A percentile compares a stretch with the other conserved stretches of the same genome.
phyloP scores from a whole-genome alignment of 176 grass and related monocot species.

The Juncus effusus region DNA sequence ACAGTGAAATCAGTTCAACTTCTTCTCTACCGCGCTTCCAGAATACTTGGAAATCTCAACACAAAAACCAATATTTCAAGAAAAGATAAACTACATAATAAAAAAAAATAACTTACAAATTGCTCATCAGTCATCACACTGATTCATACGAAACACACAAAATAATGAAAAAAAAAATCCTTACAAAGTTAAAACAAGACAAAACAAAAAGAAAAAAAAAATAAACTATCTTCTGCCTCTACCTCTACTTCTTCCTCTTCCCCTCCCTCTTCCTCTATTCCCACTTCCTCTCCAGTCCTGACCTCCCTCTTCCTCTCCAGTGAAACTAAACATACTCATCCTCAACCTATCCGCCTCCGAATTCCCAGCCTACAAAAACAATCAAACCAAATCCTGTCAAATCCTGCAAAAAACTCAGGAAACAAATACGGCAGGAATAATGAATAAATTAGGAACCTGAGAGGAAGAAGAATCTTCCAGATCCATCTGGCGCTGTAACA shows the following conservation, averaged over 20 bases:
- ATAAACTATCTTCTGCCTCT: constrained; percentile 46
- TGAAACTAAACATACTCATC: constrained; percentile 86
- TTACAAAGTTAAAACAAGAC: not conserved
- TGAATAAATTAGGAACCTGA: constrained; percentile 26
- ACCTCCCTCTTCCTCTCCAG: constrained; percentile 38
- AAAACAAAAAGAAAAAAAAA: not conserved
- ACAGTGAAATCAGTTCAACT: not conserved
- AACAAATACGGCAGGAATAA: too few relatives aligned
- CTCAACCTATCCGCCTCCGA: constrained; percentile 63
- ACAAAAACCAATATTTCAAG: not conserved
- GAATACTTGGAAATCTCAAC: not conserved
- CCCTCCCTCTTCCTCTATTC: constrained; percentile 41
- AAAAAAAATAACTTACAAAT: not conserved
- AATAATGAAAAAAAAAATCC: too few relatives aligned
- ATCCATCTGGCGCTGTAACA: constrained; percentile 75
- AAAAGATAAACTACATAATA: not conserved
- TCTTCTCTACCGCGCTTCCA: constrained; percentile 13
- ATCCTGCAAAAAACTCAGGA: too few relatives aligned
- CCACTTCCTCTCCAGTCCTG: constrained; percentile 44
- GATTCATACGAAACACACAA: too few relatives aligned
- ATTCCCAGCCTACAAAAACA: constrained; percentile 4
- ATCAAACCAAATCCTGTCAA: too few relatives aligned
- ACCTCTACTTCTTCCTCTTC: constrained; percentile 31
- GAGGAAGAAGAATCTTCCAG: constrained; percentile 41
- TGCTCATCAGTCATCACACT: not conserved